phyloP scores from a whole-genome alignment of 208 protist genomes.

The Trypanosomatidae sp. region DNA sequence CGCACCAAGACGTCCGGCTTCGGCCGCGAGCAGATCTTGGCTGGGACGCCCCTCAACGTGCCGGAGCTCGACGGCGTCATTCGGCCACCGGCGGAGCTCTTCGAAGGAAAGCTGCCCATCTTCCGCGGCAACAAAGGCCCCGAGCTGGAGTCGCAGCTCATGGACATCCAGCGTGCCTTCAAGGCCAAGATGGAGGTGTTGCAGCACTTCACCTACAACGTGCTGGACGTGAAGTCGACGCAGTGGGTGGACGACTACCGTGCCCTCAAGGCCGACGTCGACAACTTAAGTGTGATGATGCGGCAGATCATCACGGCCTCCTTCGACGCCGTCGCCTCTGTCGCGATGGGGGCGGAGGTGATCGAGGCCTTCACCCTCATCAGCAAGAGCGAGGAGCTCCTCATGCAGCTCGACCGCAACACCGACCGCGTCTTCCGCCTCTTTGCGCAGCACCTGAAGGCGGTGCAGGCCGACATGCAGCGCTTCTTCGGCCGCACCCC shows the following conservation, averaged over 20 bases:
- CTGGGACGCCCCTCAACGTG: conserved; percentile 52
- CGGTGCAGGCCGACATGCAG: conserved; percentile 94
- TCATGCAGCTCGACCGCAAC: conserved; percentile 91
- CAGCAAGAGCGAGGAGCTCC: conserved; percentile 93
- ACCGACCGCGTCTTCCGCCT: conserved; percentile 91
- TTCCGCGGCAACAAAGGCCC: conserved; percentile 95
- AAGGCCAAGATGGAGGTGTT: conserved; percentile 92
- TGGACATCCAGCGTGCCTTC: conserved; percentile 96
- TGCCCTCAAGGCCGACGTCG: conserved; percentile 95
- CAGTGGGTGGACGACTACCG: conserved; percentile 98
- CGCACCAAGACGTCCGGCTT: conserved; percentile 26
- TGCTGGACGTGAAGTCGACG: conserved; percentile 98
- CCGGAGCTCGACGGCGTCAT: conserved; percentile 57
- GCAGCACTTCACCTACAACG: conserved; percentile 92
- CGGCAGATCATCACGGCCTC: conserved; percentile 96
- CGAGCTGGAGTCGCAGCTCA: conserved; percentile 93
- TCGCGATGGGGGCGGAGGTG: conserved; percentile 93
- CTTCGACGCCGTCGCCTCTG: conserved; percentile 94
- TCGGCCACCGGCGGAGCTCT: conserved; percentile 41
- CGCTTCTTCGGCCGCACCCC: conserved; percentile 84
- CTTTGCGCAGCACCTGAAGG: conserved; percentile 79
- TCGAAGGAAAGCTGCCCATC: conserved; percentile 78
- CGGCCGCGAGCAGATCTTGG: conserved; percentile 24
- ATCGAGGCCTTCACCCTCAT: conserved; percentile 96
- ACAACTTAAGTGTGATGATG: conserved; percentile 97